These are phyloP conservation scores for Starmerella potacharoeniae DNA, from an alignment of 805 yeast genomes.

Conservation along the genomic window DNA sequence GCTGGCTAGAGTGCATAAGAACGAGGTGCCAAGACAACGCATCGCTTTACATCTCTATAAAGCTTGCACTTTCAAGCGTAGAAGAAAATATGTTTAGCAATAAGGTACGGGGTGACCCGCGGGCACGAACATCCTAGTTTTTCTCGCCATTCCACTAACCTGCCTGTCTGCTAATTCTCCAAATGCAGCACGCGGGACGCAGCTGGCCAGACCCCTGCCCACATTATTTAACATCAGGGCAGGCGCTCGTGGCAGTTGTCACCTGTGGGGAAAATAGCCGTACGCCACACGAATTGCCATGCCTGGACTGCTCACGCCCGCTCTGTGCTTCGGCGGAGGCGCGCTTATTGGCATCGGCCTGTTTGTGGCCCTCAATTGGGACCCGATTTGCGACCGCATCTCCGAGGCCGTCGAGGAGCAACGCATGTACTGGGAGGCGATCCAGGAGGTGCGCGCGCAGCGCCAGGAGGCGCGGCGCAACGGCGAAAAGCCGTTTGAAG, in stretches of 20 bases:
- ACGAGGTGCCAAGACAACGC: too few species aligned
- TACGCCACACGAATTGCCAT: background rate
- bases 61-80: too few species aligned
- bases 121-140: too few species aligned
- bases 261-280: background rate
- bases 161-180: too few species aligned
- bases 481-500: background rate
- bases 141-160: too few species aligned
- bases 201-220: background rate
- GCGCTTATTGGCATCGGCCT: background rate
- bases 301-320: slow-evolving; percentile 1
- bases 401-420: background rate
- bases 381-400: slow-evolving; percentile 1
- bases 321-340: background rate
- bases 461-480: background rate
- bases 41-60: too few species aligned
- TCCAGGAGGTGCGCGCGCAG: background rate
- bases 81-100: too few species aligned
- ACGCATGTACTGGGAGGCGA: background rate
- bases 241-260: background rate
- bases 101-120: too few species aligned
- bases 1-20: too few species aligned
- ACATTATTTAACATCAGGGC: background rate
- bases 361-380: slow-evolving; percentile 3
- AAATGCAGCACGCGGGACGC: too few species aligned